Percentiles rank a stretch among this genome's conserved stretches.
Conservation (phyloP, 2,329 filamentous ascomycete genomes). For the Hymenoscyphus linearis region DNA sequence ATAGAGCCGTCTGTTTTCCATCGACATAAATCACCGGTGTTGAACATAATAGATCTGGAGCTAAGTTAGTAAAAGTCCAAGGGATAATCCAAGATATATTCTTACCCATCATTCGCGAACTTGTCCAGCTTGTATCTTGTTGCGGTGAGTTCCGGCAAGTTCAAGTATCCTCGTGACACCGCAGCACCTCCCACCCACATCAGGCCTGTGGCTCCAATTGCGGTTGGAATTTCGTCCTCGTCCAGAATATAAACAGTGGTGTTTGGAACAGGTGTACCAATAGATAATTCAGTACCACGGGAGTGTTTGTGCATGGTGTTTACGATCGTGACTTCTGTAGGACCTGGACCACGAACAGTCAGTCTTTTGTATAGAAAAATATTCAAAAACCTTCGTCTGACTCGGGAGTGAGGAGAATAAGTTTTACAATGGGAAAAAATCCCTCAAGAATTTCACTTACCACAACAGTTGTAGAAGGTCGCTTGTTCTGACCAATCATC, state of each 20-base stretch:
- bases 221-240: constrained; percentile 32
- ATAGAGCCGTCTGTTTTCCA: constrained; percentile 50
- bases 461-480: constrained; percentile 52
- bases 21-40: constrained; percentile 53
- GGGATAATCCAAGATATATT: neutral
- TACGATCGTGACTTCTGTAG: constrained; percentile 56
- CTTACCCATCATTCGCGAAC: constrained; percentile 48
- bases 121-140: constrained; percentile 45
- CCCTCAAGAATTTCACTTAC: constrained; percentile 20
- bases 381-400: no score
- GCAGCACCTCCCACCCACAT: constrained; percentile 37
- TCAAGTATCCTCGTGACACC: constrained; percentile 35
- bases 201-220: constrained; percentile 39
- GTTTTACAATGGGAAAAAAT: no score
- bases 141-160: constrained; percentile 38
- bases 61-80: neutral
- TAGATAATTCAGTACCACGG: constrained; percentile 43
- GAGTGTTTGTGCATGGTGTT: constrained; percentile 51
- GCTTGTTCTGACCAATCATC: constrained; percentile 48
- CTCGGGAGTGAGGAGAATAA: no score
- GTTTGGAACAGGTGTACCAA: constrained; percentile 52
- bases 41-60: constrained; percentile 48
- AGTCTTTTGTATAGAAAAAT: no score
- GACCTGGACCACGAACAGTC: constrained; percentile 19
- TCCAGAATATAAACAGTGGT: constrained; percentile 47